Base-by-base conservation (phyloP, 495 filamentous ascomycete species). In the Penicillium bialowiezense region DNA sequence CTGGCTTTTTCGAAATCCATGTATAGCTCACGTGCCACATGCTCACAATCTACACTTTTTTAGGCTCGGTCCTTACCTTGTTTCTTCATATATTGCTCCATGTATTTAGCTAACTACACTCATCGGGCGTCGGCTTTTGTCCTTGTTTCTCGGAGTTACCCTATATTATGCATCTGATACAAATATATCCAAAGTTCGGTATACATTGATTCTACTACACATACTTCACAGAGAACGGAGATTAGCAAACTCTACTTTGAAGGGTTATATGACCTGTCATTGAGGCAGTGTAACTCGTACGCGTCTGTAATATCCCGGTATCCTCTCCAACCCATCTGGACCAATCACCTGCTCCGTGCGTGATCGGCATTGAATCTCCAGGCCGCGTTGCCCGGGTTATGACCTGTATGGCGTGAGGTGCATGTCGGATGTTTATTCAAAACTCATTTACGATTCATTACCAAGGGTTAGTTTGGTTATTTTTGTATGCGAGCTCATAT, bases 11-110 rank as follows among this genome's bases (percentile, higher is more conserved):
- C 28, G 36, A 21, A 40, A 48, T 40, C 35, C 38, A 33, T 37
- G 24, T 29, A 48, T 32, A 48, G 45, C 24, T 48, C 38, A 48
- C 45, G 45, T 48, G 45, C 26, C 45, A 40, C 45, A 40, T n/a
- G 36, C 26, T 48, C 28, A 4, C 24, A 39, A 39, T 31, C 18
- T 2, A 33, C 20, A 14, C 7, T 34, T 20, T 34, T 4, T 24
- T 24, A 26, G 23, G 23, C 23, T 26, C 29, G 12, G 29, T 32
- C 29, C 29, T 32, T 32, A 7, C 29, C 29, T 32, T 12, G 10
- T 18, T 17, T 21, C 19, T 17, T 18, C 23, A n/a, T 7, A 34
- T 17, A 23, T 44, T 28, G 2, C 12, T 38, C 8, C 17, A 29
- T 43, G 26, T 43, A 43, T n/a, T 18, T 33, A 44, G 12, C 28